Base-by-base conservation (phyloP, 805 yeast genomes). In the Ogataea zsoltii region DNA sequence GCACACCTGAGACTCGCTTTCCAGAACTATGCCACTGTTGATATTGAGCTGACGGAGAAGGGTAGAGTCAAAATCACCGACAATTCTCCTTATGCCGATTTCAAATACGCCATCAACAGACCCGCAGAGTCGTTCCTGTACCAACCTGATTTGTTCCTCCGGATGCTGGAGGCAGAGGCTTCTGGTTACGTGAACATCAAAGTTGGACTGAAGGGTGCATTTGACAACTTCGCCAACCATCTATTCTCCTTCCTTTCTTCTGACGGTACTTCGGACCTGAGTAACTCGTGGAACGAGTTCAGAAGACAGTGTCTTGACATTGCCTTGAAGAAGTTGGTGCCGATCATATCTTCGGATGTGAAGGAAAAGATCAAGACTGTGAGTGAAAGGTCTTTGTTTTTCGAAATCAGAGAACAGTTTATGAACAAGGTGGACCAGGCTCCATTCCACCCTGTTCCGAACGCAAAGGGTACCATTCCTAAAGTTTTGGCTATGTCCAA, bases 161-260 rank as follows among this genome's bases (percentile, higher is more conserved):
- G 95, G 58, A 94, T 94, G 96, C 68, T 91, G 40, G 91, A 86
- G 59, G 99, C 98, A 2, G 99, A 94, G 63, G 66, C 81, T 5
- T 74, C 80, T 52, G 95, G 96, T 26, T 76, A 87, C 46, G 75
- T 88, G 37, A 79, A 74, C 40, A 75, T 90, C 17, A 77, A 84
- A 34, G 76, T 91, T 30, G 78, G 70, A 67, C 76, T 54, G 71
- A 80, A 55, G 72, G 66, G 61, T 58, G 69, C 70, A 50, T 72
- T 61, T 53, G 69, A 45, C 43, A 72, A 50, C 57, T 76, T 63
- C 61, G 63, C 68, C 4, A 79, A 76, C 34, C 81, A 79, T 51
- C 69, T 76, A 47, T 74, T 74, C 52, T 65, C 72, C 30, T 78
- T 81, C 48, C 69, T 86, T 55, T 79, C 80, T 44, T 85, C 95